Conservation (phyloP, 1,139 yeast species). For the Yamadazyma diospyri region DNA sequence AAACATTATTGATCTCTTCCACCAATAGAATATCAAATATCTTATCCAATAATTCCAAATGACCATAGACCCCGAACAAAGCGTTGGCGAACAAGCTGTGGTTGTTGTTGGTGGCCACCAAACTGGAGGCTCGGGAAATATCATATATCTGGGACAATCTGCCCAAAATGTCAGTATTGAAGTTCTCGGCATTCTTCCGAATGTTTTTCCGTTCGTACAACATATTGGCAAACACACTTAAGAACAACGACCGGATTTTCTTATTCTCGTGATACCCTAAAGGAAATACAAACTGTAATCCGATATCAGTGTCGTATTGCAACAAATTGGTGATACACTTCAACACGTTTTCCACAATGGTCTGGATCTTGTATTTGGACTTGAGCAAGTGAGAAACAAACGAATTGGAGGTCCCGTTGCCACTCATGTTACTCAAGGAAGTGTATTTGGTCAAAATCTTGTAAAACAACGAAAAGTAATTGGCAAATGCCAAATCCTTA, state of each 20-base stretch:
- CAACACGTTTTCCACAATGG: conserved; percentile 64
- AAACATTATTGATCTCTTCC: conserved; percentile 59
- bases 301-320: conserved; percentile 72
- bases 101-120: conserved; percentile 57
- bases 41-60: conserved; percentile 50
- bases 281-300: conserved; percentile 72
- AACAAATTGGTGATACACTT: conserved; percentile 65
- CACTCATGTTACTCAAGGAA: conserved; percentile 9
- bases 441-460: conserved; percentile 66
- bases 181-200: conserved; percentile 9
- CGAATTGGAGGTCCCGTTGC: background rate
- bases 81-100: conserved; percentile 60
- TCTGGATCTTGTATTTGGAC: conserved; percentile 51
- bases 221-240: conserved; percentile 73
- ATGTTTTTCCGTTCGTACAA: conserved; percentile 39
- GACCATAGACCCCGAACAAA: conserved; percentile 58
- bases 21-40: conserved; percentile 55
- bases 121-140: conserved; percentile 54
- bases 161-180: conserved; percentile 13
- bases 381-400: conserved; percentile 19
- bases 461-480: conserved; percentile 67
- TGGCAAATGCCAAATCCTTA: conserved; percentile 64
- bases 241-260: conserved; percentile 65
- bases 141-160: conserved; percentile 23
- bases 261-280: conserved; percentile 71